Evolutionary conservation across 352 stramenopile genomes (phyloP).

Genomic region (Globisporangium heterothallicum): DNA sequence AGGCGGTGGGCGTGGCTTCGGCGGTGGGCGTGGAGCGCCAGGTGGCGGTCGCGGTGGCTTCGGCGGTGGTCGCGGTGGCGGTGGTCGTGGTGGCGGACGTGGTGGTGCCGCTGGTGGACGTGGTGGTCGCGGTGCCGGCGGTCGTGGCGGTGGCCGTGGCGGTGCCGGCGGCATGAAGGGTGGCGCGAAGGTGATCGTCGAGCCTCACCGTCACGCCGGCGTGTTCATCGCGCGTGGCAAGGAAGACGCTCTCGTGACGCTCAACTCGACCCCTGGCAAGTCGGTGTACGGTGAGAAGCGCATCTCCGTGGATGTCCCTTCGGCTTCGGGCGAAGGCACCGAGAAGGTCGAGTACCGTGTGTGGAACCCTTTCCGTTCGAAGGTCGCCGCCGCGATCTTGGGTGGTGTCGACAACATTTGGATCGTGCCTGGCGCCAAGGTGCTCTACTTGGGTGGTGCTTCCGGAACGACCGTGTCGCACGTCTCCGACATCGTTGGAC

Average conservation of each 20-base stretch:
- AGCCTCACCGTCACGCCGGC: constrained; percentile 97
- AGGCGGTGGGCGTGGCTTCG: constrained; percentile 39
- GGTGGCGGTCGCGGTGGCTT: constrained; percentile 44
- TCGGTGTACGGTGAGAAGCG: constrained; percentile 99
- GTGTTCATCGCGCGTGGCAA: constrained; percentile 99
- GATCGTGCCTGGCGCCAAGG: constrained; percentile 97
- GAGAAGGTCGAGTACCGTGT: constrained; percentile 99
- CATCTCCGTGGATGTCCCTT: constrained; percentile 96
- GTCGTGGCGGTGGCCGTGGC: constrained; percentile 51
- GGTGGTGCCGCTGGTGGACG: constrained; percentile 36
- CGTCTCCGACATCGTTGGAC: constrained; percentile 99
- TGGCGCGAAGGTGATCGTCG: constrained; percentile 95
- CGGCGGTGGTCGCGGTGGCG: constrained; percentile 38
- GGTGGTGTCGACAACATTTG: constrained; percentile 98
- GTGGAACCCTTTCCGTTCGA: constrained; percentile 99
- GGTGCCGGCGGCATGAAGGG: constrained; percentile 91
- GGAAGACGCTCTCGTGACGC: constrained; percentile 98
- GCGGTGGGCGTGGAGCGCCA: constrained; percentile 41
- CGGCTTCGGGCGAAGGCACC: constrained; percentile 82
- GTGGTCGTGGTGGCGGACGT: constrained; percentile 30
- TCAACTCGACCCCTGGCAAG: constrained; percentile 98
- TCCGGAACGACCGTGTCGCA: constrained; percentile 98
- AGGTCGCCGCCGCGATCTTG: constrained; percentile 98
- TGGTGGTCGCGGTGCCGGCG: constrained; percentile 32
- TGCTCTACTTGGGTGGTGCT: constrained; percentile 98